Conservation (phyloP, 148 eudicot species). For the Chenopodium formosanum region DNA sequence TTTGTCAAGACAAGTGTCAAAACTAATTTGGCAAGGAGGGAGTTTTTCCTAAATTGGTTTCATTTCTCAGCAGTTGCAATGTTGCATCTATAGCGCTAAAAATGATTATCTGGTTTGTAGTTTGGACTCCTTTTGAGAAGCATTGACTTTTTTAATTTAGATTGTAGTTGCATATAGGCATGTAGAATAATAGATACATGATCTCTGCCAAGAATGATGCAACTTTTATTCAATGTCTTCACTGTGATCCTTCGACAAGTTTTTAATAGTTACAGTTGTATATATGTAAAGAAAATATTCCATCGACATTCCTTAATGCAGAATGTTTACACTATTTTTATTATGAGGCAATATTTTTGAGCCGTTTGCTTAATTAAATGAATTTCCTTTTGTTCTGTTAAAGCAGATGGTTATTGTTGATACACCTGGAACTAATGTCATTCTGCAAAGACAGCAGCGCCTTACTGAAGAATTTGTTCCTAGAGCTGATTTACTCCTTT, state of each 20-base stretch:
- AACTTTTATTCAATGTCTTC: not conserved
- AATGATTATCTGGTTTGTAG: not conserved
- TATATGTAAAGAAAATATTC: not conserved
- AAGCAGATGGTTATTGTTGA: slow-evolving; percentile 90
- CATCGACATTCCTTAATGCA: not conserved
- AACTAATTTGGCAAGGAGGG: no score
- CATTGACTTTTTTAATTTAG: no score
- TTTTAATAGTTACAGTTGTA: not conserved
- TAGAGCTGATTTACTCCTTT: slow-evolving; percentile 91
- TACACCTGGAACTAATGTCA: slow-evolving; percentile 99
- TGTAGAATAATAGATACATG: not conserved
- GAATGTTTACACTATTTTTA: not conserved
- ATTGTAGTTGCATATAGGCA: not conserved
- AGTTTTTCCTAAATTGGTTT: not conserved
- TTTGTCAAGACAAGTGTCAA: no score
- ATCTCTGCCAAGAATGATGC: not conserved
- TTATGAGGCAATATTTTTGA: not conserved
- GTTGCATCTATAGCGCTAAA: not conserved
- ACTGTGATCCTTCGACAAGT: not conserved
- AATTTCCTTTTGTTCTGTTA: not conserved
- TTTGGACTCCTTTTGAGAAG: not conserved
- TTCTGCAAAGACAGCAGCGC: slow-evolving; percentile 94
- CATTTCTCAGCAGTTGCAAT: not conserved
- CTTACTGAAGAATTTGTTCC: slow-evolving; percentile 98
- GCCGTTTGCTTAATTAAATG: not conserved